phyloP scores from a whole-genome alignment of 2,329 filamentous ascomycete species.

The Cladophialophora psammophila region DNA sequence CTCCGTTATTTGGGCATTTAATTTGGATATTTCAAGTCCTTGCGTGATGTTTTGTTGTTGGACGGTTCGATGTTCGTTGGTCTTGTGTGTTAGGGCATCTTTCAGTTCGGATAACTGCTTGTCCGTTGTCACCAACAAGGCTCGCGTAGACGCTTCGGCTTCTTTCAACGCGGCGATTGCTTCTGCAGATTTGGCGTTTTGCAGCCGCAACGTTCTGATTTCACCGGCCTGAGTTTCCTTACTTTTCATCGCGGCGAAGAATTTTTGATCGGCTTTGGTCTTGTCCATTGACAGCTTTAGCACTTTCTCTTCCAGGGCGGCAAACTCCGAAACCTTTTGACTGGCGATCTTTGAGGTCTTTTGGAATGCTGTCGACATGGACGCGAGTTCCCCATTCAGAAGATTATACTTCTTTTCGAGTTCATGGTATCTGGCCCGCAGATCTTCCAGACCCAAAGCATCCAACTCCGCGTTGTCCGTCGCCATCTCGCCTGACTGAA shows the following conservation, averaged over 20 bases:
- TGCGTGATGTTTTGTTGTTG: constrained; percentile 76
- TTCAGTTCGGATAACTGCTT: constrained; percentile 87
- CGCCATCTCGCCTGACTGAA: constrained; percentile 32
- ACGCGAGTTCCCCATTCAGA: constrained; percentile 84
- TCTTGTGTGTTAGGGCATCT: constrained; percentile 75
- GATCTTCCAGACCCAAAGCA: constrained; percentile 69
- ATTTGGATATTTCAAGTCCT: constrained; percentile 65
- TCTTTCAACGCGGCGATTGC: constrained; percentile 95
- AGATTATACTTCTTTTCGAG: constrained; percentile 81
- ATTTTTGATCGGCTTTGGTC: constrained; percentile 96
- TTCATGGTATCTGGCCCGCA: constrained; percentile 75
- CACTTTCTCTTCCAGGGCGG: constrained; percentile 78
- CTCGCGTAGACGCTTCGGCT: constrained; percentile 77
- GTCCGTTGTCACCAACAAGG: constrained; percentile 81
- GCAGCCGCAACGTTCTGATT: constrained; percentile 76
- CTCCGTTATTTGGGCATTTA: constrained; percentile 78
- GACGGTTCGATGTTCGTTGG: constrained; percentile 75
- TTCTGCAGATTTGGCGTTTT: constrained; percentile 89
- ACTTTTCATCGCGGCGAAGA: constrained; percentile 93
- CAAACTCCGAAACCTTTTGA: constrained; percentile 83
- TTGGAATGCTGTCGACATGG: constrained; percentile 89
- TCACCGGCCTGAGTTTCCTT: constrained; percentile 86
- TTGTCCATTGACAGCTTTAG: constrained; percentile 82
- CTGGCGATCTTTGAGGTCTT: constrained; percentile 84
- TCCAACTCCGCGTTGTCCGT: constrained; percentile 38